Evolutionary conservation across 768 basidiomycete genomes (phyloP).

Genomic region (Amanita brunnescens): DNA sequence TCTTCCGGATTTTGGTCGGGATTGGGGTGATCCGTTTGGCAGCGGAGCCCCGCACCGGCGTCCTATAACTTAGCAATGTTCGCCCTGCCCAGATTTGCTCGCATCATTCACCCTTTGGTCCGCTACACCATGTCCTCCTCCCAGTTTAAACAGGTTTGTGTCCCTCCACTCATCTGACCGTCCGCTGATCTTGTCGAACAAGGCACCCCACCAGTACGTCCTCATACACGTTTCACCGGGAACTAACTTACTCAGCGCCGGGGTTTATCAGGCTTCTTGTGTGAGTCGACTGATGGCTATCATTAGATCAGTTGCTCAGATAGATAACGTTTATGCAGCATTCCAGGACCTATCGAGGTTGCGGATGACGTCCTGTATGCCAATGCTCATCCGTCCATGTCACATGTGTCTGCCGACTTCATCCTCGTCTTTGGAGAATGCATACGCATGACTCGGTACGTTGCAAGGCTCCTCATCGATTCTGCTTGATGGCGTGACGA

Average conservation of each 20-base stretch:
- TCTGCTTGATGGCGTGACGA: constrained; percentile 1
- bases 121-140: constrained; percentile 13
- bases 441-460: constrained; percentile 73
- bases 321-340: constrained; percentile 24
- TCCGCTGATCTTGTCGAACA: background rate
- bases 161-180: background rate
- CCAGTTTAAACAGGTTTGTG: constrained; percentile 12
- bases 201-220: constrained; percentile 31
- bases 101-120: constrained; percentile 7
- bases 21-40: too few relatives aligned
- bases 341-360: constrained; percentile 59
- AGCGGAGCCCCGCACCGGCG: too few relatives aligned
- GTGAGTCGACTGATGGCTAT: constrained; percentile 23
- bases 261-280: constrained; percentile 38
- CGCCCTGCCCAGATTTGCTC: background rate
- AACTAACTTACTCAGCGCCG: background rate
- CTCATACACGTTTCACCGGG: background rate
- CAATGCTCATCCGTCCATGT: constrained; percentile 88
- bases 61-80: too few relatives aligned
- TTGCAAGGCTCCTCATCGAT: background rate
- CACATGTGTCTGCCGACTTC: constrained; percentile 86
- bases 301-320: constrained; percentile 7
- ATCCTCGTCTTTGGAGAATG: constrained; percentile 82
- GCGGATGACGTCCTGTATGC: constrained; percentile 40
- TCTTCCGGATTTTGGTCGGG: too few relatives aligned